Base-by-base conservation (phyloP, 192 early-diverging fungal species). In the Coemansia javaensis region DNA sequence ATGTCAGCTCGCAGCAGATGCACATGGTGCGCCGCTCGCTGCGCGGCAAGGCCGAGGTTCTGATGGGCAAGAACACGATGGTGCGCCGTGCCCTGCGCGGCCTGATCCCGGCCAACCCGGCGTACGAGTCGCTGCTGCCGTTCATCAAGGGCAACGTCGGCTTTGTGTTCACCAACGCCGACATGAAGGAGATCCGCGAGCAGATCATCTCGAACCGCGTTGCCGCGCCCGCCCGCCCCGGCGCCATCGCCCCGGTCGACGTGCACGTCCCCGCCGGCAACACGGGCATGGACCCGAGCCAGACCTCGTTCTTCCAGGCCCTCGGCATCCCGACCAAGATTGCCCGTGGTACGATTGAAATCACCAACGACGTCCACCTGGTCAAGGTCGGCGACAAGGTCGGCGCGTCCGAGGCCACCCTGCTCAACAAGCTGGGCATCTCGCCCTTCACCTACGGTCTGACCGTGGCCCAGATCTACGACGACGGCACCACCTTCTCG, bases 11-110 rank as follows among this genome's bases (percentile, higher is more conserved):
- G 69, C 97, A 97, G 88, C 97, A 99, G 81, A 97, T 99, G 94
- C 97, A 99, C 84, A 85, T 94, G 65, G 90, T 96, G 69, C 87
- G 88, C 80, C 80, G 79, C 66, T 59, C 83, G 43, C 86, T 99
- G 74, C 93, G 97, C 77, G 89, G 90, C 44, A 72, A 86, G 32
- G 92, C 82, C 55, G 88, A 84, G 69, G 83, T 99, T 38, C 87
- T 99, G 47, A 99, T 99, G 97, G 97, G 94, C 63, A 99, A 99
- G 87, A 99, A 99, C 90, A 97, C 97, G 75, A 99, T 97, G 93
- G 90, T 99, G 39, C 91, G 94, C 56, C 82, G 85, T 73, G 84
- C 81, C 32, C 77, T 90, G 57, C 80, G 77, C 63, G 58, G 61
- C 33, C 60, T 88, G 42, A 50, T 81, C 35, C 22, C 48, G 45